Conservation (phyloP, 2,329 filamentous ascomycete genomes). For the Xylaria multiplex region DNA sequence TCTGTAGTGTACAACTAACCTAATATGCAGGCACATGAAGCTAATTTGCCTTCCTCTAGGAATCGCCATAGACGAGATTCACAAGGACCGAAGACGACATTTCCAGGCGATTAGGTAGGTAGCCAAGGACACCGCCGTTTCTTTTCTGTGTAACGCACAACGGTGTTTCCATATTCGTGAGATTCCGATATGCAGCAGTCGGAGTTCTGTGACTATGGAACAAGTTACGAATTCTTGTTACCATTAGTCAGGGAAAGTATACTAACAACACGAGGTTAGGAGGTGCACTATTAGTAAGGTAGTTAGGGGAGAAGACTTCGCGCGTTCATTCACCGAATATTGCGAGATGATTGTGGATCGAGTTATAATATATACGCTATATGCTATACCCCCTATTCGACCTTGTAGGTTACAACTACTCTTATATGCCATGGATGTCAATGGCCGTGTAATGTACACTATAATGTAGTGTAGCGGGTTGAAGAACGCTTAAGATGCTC, state of each 20-base stretch:
- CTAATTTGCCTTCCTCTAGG: not conserved
- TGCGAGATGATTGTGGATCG: too few relatives aligned
- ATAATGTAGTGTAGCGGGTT: not conserved
- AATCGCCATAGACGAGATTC: not conserved
- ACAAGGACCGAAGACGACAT: not conserved
- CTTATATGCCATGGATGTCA: not conserved
- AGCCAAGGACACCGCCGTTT: slow-evolving; percentile 16
- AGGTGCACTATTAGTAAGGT: too few relatives aligned
- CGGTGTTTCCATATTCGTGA: not conserved
- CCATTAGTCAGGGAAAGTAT: not conserved
- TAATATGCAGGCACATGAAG: too few relatives aligned
- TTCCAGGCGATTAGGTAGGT: not conserved
- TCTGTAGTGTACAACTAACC: too few relatives aligned
- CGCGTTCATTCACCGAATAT: too few relatives aligned
- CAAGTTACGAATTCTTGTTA: not conserved
- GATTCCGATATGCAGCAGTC: not conserved
- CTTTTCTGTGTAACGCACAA: slow-evolving; percentile 16
- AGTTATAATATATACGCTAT: too few relatives aligned
- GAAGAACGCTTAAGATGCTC: slow-evolving; percentile 1
- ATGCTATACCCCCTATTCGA: too few relatives aligned
- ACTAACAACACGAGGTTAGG: too few relatives aligned
- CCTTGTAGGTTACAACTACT: too few relatives aligned
- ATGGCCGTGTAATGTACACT: not conserved
- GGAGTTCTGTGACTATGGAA: slow-evolving; percentile 8
- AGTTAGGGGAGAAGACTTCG: not conserved